Evolutionary conservation across 2,329 filamentous ascomycete genomes (phyloP).

Genomic region (Botrytis aclada): DNA sequence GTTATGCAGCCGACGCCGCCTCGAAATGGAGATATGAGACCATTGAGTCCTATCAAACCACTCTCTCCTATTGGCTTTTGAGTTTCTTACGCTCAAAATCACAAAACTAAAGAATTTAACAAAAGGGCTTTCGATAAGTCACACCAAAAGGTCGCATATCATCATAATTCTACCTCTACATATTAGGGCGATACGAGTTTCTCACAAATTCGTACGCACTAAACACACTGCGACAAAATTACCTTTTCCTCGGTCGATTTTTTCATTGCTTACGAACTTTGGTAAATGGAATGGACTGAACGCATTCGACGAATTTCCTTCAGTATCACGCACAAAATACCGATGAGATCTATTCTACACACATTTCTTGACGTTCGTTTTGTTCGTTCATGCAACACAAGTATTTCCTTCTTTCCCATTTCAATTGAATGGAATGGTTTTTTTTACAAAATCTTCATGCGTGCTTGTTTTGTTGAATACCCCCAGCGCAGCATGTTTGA

Average conservation of each 20-base stretch:
- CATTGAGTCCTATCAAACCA: slow-evolving; percentile 64
- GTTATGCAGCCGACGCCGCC: slow-evolving; percentile 30
- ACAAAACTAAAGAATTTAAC: background rate
- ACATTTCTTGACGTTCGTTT: slow-evolving; percentile 12
- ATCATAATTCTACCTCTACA: slow-evolving; percentile 8
- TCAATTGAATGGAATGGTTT: slow-evolving; percentile 3
- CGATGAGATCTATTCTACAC: slow-evolving; percentile 9
- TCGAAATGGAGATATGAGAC: slow-evolving; percentile 37
- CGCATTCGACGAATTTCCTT: slow-evolving; percentile 20
- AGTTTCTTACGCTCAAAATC: slow-evolving; percentile 2
- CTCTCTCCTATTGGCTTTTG: slow-evolving; percentile 59
- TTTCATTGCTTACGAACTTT: slow-evolving; percentile 15
- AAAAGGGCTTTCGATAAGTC: background rate
- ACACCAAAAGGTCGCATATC: slow-evolving; percentile 1
- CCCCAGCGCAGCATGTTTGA: slow-evolving; percentile 21
- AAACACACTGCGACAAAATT: slow-evolving; percentile 5
- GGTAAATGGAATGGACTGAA: slow-evolving; percentile 7
- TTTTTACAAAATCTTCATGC: slow-evolving; percentile 14
- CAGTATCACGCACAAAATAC: slow-evolving; percentile 7
- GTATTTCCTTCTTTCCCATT: slow-evolving; percentile 14
- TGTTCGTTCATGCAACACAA: slow-evolving; percentile 12
- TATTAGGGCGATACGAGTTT: background rate
- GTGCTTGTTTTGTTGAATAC: slow-evolving; percentile 22
- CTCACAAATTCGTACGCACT: slow-evolving; percentile 3
- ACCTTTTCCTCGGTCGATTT: slow-evolving; percentile 8